Percentiles rank a stretch among this genome's conserved stretches.
phyloP scores from a whole-genome alignment of 805 yeast genomes.

The Barnettozyma siamensis region DNA sequence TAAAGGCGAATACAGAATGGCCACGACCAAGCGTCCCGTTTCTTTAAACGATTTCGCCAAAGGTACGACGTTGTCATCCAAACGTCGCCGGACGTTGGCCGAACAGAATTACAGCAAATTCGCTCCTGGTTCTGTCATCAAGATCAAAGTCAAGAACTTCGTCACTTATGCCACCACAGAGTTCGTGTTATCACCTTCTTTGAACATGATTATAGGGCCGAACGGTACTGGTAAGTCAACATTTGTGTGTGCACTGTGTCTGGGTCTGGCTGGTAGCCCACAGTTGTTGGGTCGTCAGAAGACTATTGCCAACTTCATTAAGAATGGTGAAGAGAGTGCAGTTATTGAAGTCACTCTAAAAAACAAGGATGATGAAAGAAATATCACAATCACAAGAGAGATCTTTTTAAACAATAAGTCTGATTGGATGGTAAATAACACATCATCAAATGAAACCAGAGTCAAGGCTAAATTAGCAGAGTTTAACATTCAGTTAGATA shows the following conservation, averaged over 20 bases:
- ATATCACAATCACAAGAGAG: constrained; percentile 29
- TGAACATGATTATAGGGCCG: constrained; percentile 93
- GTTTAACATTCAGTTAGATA: constrained; percentile 80
- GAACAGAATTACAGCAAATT: constrained; percentile 18
- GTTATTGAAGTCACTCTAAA: constrained; percentile 32
- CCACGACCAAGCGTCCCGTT: constrained; percentile 1
- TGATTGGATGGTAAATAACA: constrained; percentile 46
- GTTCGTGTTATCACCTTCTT: constrained; percentile 70
- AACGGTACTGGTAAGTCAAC: constrained; percentile 96
- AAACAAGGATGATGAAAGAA: constrained; percentile 32
- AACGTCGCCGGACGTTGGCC: constrained; percentile 4
- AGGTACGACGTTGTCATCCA: not conserved
- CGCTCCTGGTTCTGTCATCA: constrained; percentile 43
- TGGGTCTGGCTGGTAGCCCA: constrained; percentile 79
- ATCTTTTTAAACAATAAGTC: constrained; percentile 35
- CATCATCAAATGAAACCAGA: constrained; percentile 33
- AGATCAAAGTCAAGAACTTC: constrained; percentile 55
- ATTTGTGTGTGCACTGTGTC: constrained; percentile 84
- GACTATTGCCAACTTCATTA: constrained; percentile 61
- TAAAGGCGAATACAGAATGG: too few relatives aligned
- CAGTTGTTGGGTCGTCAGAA: constrained; percentile 65
- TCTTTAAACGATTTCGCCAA: constrained; percentile 14
- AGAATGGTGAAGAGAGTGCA: constrained; percentile 45
- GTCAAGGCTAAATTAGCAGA: constrained; percentile 40
- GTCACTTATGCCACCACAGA: constrained; percentile 67